Percentiles rank a stretch among this genome's conserved stretches.
Evolutionary conservation across 495 filamentous ascomycete genomes (phyloP).

Genomic region (Pseudevernia furfuracea): DNA sequence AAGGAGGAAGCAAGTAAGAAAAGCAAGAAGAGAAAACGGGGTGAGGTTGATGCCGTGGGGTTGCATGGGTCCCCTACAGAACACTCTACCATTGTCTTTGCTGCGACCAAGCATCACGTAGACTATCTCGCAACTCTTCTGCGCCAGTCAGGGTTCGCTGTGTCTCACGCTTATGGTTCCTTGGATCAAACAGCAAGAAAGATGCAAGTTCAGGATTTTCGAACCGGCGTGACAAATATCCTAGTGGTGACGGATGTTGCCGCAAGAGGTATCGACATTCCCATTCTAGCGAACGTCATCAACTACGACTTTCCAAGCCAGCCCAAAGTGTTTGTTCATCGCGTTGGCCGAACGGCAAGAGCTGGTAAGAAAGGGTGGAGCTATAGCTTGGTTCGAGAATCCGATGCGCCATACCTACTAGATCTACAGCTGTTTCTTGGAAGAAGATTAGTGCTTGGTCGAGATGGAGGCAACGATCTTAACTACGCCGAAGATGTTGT

Average conservation of each 20-base stretch:
- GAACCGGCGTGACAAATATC: conserved; percentile 75
- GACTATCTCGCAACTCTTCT: conserved; percentile 80
- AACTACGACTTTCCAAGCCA: conserved; percentile 98
- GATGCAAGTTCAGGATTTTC: conserved; percentile 81
- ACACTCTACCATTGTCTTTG: conserved; percentile 88
- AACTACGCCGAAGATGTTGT: conserved; percentile 76
- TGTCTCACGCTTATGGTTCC: conserved; percentile 88
- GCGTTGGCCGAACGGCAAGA: conserved; percentile 90
- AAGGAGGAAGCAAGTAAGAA: conserved; percentile 29
- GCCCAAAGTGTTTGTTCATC: conserved; percentile 93
- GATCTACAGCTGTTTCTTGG: conserved; percentile 94
- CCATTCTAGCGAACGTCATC: conserved; percentile 90
- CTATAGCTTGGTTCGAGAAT: conserved; percentile 79
- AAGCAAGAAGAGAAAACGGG: conserved; percentile 44
- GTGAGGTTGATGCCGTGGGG: conserved; percentile 39
- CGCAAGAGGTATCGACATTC: conserved; percentile 95
- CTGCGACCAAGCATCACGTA: conserved; percentile 95
- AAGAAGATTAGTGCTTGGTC: conserved; percentile 65
- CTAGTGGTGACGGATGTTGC: conserved; percentile 97
- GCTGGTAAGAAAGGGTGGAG: conserved; percentile 89
- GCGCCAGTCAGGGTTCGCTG: conserved; percentile 66
- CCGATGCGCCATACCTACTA: conserved; percentile 82
- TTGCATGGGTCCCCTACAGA: conserved; percentile 53
- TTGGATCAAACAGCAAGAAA: conserved; percentile 89
- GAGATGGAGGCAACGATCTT: conserved; percentile 40